phyloP scores from a whole-genome alignment of 2,329 filamentous ascomycete species.

The Pleurostoma richardsiae region DNA sequence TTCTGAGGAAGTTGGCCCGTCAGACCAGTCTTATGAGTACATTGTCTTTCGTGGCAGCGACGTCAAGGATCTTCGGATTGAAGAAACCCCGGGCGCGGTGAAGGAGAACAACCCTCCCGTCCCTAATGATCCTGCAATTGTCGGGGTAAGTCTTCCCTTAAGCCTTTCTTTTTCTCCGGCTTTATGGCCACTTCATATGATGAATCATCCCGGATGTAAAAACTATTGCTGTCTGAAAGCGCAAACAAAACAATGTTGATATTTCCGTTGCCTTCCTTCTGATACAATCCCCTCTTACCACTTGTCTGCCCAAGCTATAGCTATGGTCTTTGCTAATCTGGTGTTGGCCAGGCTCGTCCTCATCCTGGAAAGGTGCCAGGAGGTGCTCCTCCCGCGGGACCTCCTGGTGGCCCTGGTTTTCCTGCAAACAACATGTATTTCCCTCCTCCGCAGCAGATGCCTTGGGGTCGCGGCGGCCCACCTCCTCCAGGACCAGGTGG shows the following conservation, averaged over 20 bases:
- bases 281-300: constrained; percentile 43
- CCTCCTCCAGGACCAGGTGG: constrained; percentile 27
- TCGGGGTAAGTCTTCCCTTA: constrained; percentile 76
- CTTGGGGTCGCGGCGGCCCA: constrained; percentile 22
- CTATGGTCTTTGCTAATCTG: constrained; percentile 17
- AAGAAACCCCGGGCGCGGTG: constrained; percentile 68
- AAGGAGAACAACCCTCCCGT: constrained; percentile 74
- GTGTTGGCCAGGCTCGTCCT: constrained; percentile 30
- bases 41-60: constrained; percentile 98
- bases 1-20: constrained; percentile 76
- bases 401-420: constrained; percentile 20
- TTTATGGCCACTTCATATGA: constrained; percentile 54
- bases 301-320: constrained; percentile 6
- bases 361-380: constrained; percentile 18
- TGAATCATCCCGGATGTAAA: constrained; percentile 99
- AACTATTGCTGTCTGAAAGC: constrained; percentile 75
- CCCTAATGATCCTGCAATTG: constrained; percentile 92
- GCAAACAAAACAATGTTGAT: constrained; percentile 91
- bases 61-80: constrained; percentile 95
- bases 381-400: constrained; percentile 16
- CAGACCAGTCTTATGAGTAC: constrained; percentile 91
- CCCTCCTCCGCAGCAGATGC: constrained; percentile 19
- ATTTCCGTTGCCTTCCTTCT: constrained; percentile 99
- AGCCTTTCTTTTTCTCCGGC: not conserved
- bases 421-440: constrained; percentile 17